These are phyloP conservation scores for Salix arbutifolia DNA, from an alignment of 345 rosid species.

Conservation along the genomic window DNA sequence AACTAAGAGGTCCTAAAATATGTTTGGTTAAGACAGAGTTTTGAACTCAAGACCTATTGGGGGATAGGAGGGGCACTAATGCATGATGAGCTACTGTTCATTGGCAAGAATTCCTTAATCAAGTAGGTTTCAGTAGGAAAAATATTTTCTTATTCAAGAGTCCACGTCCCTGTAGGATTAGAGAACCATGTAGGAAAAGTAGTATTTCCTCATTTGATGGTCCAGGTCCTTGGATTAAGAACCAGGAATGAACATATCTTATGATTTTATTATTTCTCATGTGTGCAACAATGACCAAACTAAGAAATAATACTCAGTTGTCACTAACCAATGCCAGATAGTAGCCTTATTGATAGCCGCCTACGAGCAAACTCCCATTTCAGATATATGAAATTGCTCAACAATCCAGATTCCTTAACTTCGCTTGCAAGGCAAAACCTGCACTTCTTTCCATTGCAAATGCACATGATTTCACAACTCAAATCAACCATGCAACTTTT, in stretches of 20 bases:
- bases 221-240: too few species aligned
- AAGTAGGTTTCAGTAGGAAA: too few species aligned
- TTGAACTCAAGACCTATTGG: too few species aligned
- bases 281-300: neutral
- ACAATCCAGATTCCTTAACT: conserved; percentile 44
- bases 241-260: neutral
- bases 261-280: neutral
- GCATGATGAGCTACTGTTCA: too few species aligned
- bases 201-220: too few species aligned
- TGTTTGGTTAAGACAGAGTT: too few species aligned
- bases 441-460: conserved; percentile 54
- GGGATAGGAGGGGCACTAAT: too few species aligned
- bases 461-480: conserved; percentile 35
- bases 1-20: too few species aligned
- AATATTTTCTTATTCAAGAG: too few species aligned
- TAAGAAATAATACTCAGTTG: neutral
- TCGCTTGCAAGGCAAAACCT: conserved; percentile 51
- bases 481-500: conserved; percentile 24
- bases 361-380: conserved; percentile 72
- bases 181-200: too few species aligned
- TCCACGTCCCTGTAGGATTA: too few species aligned
- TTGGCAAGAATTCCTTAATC: too few species aligned
- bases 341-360: conserved; percentile 48
- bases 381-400: conserved; percentile 40
- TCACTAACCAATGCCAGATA: conserved; percentile 59